Conservation (phyloP, 768 basidiomycete species). For the Phanerochaete carnosa region DNA sequence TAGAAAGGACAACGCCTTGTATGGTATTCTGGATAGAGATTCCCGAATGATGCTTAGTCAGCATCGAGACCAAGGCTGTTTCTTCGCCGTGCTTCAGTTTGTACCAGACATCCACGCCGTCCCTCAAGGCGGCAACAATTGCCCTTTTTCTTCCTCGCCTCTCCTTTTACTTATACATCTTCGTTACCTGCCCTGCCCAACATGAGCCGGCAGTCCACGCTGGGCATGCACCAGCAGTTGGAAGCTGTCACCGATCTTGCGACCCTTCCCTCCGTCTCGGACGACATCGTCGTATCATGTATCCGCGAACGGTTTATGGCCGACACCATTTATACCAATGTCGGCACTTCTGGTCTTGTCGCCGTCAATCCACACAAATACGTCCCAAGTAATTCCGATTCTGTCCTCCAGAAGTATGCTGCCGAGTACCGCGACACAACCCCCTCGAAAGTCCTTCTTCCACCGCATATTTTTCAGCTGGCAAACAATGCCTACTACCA, state of each 20-base stretch:
- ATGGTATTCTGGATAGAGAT: not conserved
- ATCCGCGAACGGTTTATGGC: slow-evolving; percentile 85
- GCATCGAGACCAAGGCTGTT: slow-evolving; percentile 13
- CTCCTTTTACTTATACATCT: slow-evolving; percentile 7
- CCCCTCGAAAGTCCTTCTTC: slow-evolving; percentile 53
- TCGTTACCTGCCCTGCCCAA: slow-evolving; percentile 4
- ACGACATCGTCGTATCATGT: slow-evolving; percentile 82
- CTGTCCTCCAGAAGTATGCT: slow-evolving; percentile 80
- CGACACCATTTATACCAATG: slow-evolving; percentile 74
- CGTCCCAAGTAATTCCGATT: slow-evolving; percentile 78
- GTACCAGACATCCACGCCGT: slow-evolving; percentile 15
- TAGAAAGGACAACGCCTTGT: not conserved
- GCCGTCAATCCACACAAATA: slow-evolving; percentile 95
- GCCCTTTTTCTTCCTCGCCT: slow-evolving; percentile 6
- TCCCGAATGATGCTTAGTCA: slow-evolving; percentile 9
- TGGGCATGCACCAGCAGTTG: slow-evolving; percentile 61
- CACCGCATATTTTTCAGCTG: slow-evolving; percentile 91
- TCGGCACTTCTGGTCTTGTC: slow-evolving; percentile 72
- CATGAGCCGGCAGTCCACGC: slow-evolving; percentile 45
- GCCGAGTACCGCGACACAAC: slow-evolving; percentile 78
- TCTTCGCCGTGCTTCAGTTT: slow-evolving; percentile 4
- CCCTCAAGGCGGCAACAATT: slow-evolving; percentile 12
- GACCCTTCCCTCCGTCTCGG: slow-evolving; percentile 61
- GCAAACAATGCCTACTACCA: slow-evolving; percentile 94
- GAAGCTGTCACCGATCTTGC: slow-evolving; percentile 73